These are phyloP conservation scores for Abelmoschus esculentus DNA, from an alignment of 345 rosid species.

Conservation along the genomic window DNA sequence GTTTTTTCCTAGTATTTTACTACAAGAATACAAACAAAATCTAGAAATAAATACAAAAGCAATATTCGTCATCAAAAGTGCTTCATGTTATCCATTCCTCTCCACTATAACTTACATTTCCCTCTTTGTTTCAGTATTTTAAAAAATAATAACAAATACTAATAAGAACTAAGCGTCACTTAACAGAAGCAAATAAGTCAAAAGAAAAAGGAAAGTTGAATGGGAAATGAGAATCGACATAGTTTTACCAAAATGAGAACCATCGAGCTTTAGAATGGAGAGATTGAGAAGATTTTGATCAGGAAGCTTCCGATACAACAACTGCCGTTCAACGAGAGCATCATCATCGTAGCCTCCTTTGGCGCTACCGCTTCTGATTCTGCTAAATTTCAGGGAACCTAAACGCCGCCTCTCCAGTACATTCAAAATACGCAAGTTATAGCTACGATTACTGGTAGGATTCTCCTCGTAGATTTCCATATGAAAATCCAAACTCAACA, in stretches of 20 bases:
- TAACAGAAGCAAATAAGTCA: too few relatives aligned
- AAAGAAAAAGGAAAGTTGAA: background rate
- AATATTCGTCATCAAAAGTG: background rate
- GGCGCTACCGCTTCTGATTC: background rate
- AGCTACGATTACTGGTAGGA: background rate
- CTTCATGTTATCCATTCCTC: background rate
- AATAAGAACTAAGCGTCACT: background rate
- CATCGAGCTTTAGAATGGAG: slow-evolving; percentile 67
- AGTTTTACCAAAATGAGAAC: slow-evolving; percentile 51
- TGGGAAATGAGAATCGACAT: background rate
- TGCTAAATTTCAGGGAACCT: background rate
- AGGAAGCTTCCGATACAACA: slow-evolving; percentile 44
- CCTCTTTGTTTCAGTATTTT: background rate
- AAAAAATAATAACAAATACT: background rate
- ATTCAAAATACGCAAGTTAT: slow-evolving; percentile 3
- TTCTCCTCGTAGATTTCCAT: background rate
- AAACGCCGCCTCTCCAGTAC: slow-evolving; percentile 1
- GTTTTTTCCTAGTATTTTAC: background rate
- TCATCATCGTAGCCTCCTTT: slow-evolving; percentile 16
- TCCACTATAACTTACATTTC: background rate
- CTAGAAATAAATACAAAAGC: background rate
- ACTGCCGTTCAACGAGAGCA: slow-evolving; percentile 10
- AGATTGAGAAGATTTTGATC: slow-evolving; percentile 34
- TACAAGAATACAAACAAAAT: background rate
- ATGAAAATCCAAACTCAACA: background rate